phyloP scores from a whole-genome alignment of 2,329 filamentous ascomycete species.

The Monilinia fructicola region DNA sequence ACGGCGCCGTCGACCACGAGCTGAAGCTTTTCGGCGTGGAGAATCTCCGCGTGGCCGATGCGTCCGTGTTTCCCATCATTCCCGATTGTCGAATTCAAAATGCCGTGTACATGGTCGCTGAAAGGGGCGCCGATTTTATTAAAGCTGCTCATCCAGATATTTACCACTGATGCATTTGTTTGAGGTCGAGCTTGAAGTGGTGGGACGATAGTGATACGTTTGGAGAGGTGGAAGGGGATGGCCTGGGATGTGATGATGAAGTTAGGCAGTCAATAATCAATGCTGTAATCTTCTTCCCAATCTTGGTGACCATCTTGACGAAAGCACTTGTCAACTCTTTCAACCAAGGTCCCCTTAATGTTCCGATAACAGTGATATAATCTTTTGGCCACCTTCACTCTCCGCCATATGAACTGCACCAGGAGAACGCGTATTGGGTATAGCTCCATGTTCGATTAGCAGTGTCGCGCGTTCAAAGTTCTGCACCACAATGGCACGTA shows the following conservation, averaged over 20 bases:
- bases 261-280: not conserved
- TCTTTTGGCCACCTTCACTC: not conserved
- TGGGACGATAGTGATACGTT: not conserved
- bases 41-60: conserved; percentile 55
- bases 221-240: not conserved
- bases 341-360: conserved; percentile 35
- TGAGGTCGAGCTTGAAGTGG: not conserved
- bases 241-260: not conserved
- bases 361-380: no score
- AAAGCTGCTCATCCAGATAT: not conserved
- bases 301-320: not conserved
- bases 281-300: not conserved
- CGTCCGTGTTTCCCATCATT: conserved; percentile 56
- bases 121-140: not conserved
- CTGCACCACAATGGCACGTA: no score
- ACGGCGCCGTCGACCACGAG: conserved; percentile 53
- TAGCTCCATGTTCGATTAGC: no score
- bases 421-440: no score
- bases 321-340: not conserved
- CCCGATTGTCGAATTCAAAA: conserved; percentile 59
- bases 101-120: conserved; percentile 59
- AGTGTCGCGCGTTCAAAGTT: no score
- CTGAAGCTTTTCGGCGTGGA: conserved; percentile 55
- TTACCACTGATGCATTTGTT: not conserved
- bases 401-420: not conserved